Conservation (phyloP, 2,329 filamentous ascomycete species). For the Huntiella savannae region DNA sequence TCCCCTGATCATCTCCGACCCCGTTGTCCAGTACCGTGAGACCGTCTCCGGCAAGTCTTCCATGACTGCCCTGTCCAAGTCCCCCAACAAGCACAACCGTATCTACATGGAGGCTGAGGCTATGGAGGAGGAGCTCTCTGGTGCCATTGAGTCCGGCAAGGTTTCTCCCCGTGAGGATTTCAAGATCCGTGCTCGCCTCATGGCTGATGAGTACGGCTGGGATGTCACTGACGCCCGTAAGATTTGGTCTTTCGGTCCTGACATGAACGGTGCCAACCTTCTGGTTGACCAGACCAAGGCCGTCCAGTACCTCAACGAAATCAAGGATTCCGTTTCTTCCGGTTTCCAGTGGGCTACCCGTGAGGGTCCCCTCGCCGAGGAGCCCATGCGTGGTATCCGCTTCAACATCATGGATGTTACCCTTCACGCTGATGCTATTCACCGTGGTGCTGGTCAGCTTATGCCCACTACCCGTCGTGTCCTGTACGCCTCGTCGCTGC, state of each 20-base stretch:
- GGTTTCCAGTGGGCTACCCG: constrained; percentile 99
- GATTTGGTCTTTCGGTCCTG: constrained; percentile 99
- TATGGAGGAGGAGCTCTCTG: constrained; percentile 75
- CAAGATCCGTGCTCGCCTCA: constrained; percentile 89
- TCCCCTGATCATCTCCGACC: constrained; percentile 92
- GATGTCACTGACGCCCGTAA: constrained; percentile 99
- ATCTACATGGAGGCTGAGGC: constrained; percentile 89
- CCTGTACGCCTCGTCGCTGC: constrained; percentile 77
- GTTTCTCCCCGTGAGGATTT: constrained; percentile 93
- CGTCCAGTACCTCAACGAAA: constrained; percentile 99
- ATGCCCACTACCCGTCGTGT: constrained; percentile 97
- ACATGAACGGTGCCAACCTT: constrained; percentile 95
- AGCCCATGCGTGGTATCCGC: constrained; percentile 91
- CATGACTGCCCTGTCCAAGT: constrained; percentile 97
- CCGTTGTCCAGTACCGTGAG: constrained; percentile 97
- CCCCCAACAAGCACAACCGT: constrained; percentile 99
- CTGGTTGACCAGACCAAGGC: constrained; percentile 99
- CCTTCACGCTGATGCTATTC: constrained; percentile 97
- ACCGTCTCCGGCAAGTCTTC: constrained; percentile 67
- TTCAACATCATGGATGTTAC: constrained; percentile 99
- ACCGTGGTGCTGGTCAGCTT: constrained; percentile 97
- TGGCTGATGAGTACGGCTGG: constrained; percentile 96
- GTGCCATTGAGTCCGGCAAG: constrained; percentile 80
- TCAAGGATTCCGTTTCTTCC: constrained; percentile 98
- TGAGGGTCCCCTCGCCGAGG: constrained; percentile 93